Percentiles rank a stretch among this genome's conserved stretches.
These are phyloP conservation scores for Trichoderma lentiforme DNA, from an alignment of 2,329 filamentous ascomycete genomes.

Conservation along the genomic window DNA sequence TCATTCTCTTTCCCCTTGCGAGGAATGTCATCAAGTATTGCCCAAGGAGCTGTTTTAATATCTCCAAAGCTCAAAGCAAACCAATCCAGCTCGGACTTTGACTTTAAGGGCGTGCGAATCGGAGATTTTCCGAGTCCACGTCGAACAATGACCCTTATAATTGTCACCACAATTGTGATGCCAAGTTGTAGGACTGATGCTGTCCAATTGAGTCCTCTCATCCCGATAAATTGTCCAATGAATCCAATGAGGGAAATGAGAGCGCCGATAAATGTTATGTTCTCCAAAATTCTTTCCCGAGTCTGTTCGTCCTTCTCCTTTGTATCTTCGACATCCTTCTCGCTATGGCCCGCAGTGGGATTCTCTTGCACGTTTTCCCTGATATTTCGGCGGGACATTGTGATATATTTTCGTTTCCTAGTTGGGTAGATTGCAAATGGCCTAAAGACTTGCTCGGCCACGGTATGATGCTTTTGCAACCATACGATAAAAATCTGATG, in stretches of 20 bases:
- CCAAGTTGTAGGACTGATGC: constrained; percentile 1
- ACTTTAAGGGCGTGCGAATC: neutral
- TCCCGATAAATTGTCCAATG: constrained; percentile 29
- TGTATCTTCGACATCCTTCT: neutral
- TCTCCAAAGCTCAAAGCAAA: neutral
- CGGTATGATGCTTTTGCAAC: constrained; percentile 25
- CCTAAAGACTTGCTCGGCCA: neutral
- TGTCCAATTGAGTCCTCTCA: constrained; percentile 5
- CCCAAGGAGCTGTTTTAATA: neutral
- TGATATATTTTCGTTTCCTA: neutral
- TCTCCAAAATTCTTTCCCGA: neutral
- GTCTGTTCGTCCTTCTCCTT: neutral
- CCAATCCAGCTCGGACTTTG: constrained; percentile 2
- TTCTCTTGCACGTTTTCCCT: neutral
- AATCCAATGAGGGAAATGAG: constrained; percentile 26
- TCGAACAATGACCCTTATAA: neutral
- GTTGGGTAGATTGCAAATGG: neutral
- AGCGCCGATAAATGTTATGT: neutral
- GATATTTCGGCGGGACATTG: neutral
- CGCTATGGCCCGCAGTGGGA: too few species aligned
- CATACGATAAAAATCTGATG: constrained; percentile 24
- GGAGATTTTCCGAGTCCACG: neutral
- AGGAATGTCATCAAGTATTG: accelerated
- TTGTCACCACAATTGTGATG: neutral
- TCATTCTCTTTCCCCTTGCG: neutral